Conservation (phyloP, 345 rosid species). For the Cardamine occulta region DNA sequence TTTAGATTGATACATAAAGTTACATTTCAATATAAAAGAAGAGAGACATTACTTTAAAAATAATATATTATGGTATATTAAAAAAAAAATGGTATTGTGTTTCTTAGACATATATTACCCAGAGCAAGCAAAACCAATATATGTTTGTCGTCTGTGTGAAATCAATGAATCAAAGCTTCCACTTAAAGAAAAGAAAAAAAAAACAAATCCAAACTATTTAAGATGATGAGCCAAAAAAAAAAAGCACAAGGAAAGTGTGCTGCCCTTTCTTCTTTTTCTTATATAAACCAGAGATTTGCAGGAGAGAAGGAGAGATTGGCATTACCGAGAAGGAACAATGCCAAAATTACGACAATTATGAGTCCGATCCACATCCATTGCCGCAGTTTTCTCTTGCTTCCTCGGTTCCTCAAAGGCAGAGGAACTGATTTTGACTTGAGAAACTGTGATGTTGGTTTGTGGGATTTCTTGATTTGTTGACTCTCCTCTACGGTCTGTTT, state of each 20-base stretch:
- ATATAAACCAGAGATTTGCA: constrained; percentile 42
- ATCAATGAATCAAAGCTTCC: constrained; percentile 43
- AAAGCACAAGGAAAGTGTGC: constrained; percentile 27
- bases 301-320: constrained; percentile 47
- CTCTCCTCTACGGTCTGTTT: constrained; percentile 37
- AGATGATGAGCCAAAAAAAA: constrained; percentile 13
- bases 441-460: constrained; percentile 51
- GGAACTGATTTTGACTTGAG: constrained; percentile 66
- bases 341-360: constrained; percentile 41
- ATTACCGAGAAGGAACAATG: constrained; percentile 64
- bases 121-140: constrained; percentile 43
- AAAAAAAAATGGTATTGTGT: too few relatives aligned
- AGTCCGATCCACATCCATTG: constrained; percentile 81
- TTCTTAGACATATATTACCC: constrained; percentile 33
- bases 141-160: constrained; percentile 38
- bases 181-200: neutral
- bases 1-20: too few relatives aligned
- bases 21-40: too few relatives aligned
- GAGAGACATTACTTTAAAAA: too few relatives aligned
- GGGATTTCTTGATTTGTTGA: constrained; percentile 59
- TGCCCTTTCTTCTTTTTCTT: constrained; percentile 23
- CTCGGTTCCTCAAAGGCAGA: constrained; percentile 66
- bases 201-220: constrained; percentile 36
- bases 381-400: constrained; percentile 66
- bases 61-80: too few relatives aligned